Percentiles rank a stretch among this genome's conserved stretches.
Evolutionary conservation across 164 flowering plant species (phyloP).

Genomic region (Piper longum): DNA sequence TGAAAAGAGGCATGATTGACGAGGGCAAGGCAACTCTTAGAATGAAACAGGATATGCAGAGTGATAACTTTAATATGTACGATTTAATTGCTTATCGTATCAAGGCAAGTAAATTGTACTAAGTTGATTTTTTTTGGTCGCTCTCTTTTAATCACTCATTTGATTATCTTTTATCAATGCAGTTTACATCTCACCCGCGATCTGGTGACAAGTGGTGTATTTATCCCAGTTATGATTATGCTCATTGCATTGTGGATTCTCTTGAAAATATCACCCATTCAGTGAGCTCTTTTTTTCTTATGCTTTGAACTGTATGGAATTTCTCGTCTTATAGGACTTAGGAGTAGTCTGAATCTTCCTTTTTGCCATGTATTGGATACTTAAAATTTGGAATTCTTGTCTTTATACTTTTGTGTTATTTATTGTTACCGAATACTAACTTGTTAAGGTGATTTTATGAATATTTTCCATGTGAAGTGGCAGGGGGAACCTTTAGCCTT

Average conservation of each 20-base stretch:
- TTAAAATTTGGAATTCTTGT: too few relatives aligned
- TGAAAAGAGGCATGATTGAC: conserved; percentile 74
- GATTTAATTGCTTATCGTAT: conserved; percentile 97
- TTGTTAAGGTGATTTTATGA: too few relatives aligned
- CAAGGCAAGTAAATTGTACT: conserved; percentile 44
- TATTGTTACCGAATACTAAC: too few relatives aligned
- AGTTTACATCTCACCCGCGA: conserved; percentile 96
- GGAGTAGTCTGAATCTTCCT: background rate
- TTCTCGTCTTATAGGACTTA: background rate
- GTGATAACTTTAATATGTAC: conserved; percentile 91
- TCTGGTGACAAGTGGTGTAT: conserved; percentile 97
- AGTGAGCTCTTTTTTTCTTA: conserved; percentile 26
- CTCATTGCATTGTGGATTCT: conserved; percentile 97
- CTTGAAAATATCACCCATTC: conserved; percentile 95
- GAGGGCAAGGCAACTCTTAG: conserved; percentile 95
- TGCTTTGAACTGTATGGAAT: background rate
- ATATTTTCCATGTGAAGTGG: background rate
- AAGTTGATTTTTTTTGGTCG: background rate
- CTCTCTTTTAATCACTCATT: background rate
- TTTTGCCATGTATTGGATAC: too few relatives aligned
- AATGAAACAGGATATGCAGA: conserved; percentile 99
- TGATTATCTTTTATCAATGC: conserved; percentile 8
- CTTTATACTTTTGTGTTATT: too few relatives aligned
- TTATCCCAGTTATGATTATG: conserved; percentile 94
- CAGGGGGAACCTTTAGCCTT: background rate